phyloP scores from a whole-genome alignment of 306 rosid species.

The Spatholobus suberectus region DNA sequence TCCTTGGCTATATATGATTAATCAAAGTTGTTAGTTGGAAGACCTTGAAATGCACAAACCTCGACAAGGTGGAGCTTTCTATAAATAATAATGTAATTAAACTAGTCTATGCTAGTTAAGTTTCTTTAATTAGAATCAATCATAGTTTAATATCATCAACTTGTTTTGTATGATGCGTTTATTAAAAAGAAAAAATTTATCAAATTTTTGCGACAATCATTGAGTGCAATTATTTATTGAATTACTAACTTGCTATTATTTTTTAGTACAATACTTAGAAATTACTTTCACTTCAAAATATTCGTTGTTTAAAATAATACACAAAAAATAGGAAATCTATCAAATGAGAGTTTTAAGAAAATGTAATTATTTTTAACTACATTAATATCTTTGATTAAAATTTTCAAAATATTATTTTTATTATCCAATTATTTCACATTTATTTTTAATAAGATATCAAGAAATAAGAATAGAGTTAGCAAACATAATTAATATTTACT shows the following conservation, averaged over 20 bases:
- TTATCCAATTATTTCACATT: not conserved
- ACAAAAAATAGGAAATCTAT: not conserved
- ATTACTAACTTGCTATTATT: not conserved
- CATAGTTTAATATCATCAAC: not conserved
- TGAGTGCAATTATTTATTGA: not conserved
- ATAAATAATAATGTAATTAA: not conserved
- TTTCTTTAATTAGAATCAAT: not conserved
- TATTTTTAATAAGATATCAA: not conserved
- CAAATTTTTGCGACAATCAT: not conserved
- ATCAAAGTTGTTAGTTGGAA: not conserved
- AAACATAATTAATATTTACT: not conserved
- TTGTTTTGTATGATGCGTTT: not conserved
- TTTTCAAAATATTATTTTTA: not conserved
- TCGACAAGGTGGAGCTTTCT: constrained; percentile 3
- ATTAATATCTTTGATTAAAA: not conserved
- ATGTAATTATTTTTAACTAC: not conserved
- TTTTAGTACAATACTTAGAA: not conserved
- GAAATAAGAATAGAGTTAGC: not conserved
- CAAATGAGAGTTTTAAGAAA: not conserved
- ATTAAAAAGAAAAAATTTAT: not conserved
- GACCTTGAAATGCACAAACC: constrained; percentile 26
- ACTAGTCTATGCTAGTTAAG: not conserved
- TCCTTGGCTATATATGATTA: not conserved
- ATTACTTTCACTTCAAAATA: not conserved
- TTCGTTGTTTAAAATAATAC: not conserved